A percentile compares a stretch with the other conserved stretches of the same genome.
Evolutionary conservation across 1,284 basidiomycete genomes (phyloP).

Genomic region (Lignosus rhinocerotis): DNA sequence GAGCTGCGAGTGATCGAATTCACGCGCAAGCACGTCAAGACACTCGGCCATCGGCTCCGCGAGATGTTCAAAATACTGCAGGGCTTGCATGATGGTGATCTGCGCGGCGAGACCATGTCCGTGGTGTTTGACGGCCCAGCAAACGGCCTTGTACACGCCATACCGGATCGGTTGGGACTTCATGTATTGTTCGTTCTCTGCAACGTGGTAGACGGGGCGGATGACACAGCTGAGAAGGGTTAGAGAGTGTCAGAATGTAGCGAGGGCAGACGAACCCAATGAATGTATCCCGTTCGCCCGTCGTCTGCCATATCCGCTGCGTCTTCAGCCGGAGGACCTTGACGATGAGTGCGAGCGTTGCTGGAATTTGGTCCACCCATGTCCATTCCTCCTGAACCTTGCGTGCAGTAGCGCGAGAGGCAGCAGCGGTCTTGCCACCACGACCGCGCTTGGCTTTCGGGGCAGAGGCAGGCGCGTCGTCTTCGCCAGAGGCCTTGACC

Average conservation of each 20-base stretch:
- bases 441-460: constrained; percentile 55
- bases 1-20: constrained; percentile 89
- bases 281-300: constrained; percentile 81
- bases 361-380: constrained; percentile 79
- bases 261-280: constrained; percentile 58
- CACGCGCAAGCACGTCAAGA: constrained; percentile 76
- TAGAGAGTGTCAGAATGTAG: neutral
- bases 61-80: constrained; percentile 95
- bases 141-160: constrained; percentile 87
- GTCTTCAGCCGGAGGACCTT: constrained; percentile 76
- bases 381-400: constrained; percentile 61
- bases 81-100: constrained; percentile 87
- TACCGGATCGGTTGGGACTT: constrained; percentile 73
- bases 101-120: constrained; percentile 84
- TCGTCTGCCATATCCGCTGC: constrained; percentile 85
- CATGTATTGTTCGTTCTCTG: constrained; percentile 88
- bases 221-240: constrained; percentile 70
- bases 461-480: constrained; percentile 45
- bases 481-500: constrained; percentile 58
- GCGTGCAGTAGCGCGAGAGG: constrained; percentile 40
- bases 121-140: constrained; percentile 90
- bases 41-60: constrained; percentile 94
- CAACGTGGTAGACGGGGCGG: constrained; percentile 83
- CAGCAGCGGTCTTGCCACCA: constrained; percentile 58
- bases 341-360: constrained; percentile 66